phyloP scores from a whole-genome alignment of 2,329 filamentous ascomycete genomes.

The Ophiobolus disseminans region DNA sequence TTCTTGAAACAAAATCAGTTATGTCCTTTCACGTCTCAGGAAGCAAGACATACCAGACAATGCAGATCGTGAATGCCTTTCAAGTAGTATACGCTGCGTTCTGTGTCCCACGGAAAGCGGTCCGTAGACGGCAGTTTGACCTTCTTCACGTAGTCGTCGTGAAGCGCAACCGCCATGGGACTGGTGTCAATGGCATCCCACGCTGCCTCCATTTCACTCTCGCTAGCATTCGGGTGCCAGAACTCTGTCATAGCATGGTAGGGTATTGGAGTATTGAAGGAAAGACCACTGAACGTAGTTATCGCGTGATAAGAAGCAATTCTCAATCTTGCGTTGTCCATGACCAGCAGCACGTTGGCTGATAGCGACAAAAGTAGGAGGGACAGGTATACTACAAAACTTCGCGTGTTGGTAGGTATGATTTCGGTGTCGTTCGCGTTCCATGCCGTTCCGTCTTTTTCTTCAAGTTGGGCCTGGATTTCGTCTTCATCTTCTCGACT shows the following conservation, averaged over 20 bases:
- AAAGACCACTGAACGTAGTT: conserved; percentile 37
- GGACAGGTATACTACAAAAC: conserved; percentile 35
- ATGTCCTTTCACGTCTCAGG: neutral
- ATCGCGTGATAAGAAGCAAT: conserved; percentile 22
- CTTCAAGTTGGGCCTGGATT: conserved; percentile 23
- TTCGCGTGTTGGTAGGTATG: conserved; percentile 33
- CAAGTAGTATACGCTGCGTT: conserved; percentile 45
- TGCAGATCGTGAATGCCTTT: conserved; percentile 46
- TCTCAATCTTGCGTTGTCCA: conserved; percentile 34
- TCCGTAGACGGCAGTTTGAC: conserved; percentile 34
- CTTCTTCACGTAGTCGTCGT: conserved; percentile 32
- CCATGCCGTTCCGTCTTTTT: conserved; percentile 32
- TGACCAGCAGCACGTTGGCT: conserved; percentile 37
- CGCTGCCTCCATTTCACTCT: conserved; percentile 35
- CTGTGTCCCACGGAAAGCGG: conserved; percentile 46
- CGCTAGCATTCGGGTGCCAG: conserved; percentile 40
- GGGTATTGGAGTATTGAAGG: conserved; percentile 34
- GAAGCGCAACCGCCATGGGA: conserved; percentile 41
- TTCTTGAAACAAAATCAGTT: conserved; percentile 28
- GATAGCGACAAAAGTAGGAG: conserved; percentile 39
- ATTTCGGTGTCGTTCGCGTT: conserved; percentile 33
- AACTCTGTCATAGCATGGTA: conserved; percentile 39
- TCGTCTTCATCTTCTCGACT: conserved; percentile 33
- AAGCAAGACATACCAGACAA: conserved; percentile 33
- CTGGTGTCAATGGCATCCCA: conserved; percentile 46